Evolutionary conservation across 805 yeast species (phyloP).

Genomic region (Hanseniaspora hatyaiensis): DNA sequence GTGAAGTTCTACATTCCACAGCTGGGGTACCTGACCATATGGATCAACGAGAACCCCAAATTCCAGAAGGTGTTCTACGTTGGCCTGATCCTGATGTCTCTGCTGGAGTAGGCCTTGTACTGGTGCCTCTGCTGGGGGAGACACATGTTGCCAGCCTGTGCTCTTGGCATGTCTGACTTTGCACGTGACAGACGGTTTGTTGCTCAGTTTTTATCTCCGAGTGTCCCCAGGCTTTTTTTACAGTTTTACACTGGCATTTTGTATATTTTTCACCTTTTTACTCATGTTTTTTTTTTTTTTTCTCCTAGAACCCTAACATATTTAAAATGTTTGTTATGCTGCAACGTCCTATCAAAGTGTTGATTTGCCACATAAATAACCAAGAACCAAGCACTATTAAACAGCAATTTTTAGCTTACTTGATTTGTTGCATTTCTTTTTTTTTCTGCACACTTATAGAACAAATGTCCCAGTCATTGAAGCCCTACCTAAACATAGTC

Average conservation of each 20-base stretch:
- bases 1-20: slow-evolving; percentile 88
- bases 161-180: too few species aligned
- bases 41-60: slow-evolving; percentile 77
- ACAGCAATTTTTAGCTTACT: background rate
- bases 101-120: slow-evolving; percentile 31
- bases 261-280: slow-evolving; percentile 19
- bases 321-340: too few species aligned
- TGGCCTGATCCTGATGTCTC: slow-evolving; percentile 55
- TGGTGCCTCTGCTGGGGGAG: too few species aligned
- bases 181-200: too few species aligned
- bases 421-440: background rate
- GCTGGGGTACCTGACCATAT: slow-evolving; percentile 81
- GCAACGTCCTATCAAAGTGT: too few species aligned
- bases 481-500: slow-evolving; percentile 89
- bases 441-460: background rate
- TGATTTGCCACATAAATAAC: too few species aligned
- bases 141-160: too few species aligned
- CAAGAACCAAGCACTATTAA: too few species aligned
- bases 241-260: too few species aligned
- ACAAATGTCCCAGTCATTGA: slow-evolving; percentile 81
- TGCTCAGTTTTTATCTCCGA: too few species aligned
- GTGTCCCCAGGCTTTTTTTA: too few species aligned
- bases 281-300: slow-evolving; percentile 10
- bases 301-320: background rate
- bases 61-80: slow-evolving; percentile 72